A percentile compares a stretch with the other conserved stretches of the same genome.
phyloP scores from a whole-genome alignment of 345 rosid genomes.

The Brassica carinata region DNA sequence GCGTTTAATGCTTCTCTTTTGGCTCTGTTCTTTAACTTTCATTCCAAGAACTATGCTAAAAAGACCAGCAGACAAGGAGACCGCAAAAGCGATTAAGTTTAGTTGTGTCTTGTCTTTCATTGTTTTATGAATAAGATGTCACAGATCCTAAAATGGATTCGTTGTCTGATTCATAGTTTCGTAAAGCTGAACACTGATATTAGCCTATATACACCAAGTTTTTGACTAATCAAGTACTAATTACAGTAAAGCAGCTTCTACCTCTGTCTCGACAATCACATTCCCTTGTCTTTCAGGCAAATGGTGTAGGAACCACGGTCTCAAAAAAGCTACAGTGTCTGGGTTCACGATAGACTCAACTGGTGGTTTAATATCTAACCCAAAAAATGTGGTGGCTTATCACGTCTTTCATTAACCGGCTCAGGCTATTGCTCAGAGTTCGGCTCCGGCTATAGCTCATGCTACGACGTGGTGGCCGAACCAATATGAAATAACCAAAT shows the following conservation, averaged over 20 bases:
- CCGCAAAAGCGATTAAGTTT: background rate
- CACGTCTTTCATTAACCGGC: conserved; percentile 54
- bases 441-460: conserved; percentile 43
- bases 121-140: background rate
- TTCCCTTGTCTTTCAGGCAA: conserved; percentile 22
- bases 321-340: conserved; percentile 3
- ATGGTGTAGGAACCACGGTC: conserved; percentile 5
- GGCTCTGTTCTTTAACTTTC: conserved; percentile 64
- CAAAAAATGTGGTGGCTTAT: conserved; percentile 41
- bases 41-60: conserved; percentile 51
- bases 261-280: conserved; percentile 23
- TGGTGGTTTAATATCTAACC: conserved; percentile 38
- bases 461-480: conserved; percentile 55
- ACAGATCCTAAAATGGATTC: background rate
- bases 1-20: conserved; percentile 67
- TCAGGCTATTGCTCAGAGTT: conserved; percentile 52
- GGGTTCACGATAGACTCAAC: conserved; percentile 21
- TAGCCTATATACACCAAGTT: background rate
- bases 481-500: conserved; percentile 31
- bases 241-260: conserved; percentile 12
- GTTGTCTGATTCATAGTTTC: background rate
- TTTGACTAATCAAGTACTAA: background rate
- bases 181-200: background rate
- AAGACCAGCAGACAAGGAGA: background rate
- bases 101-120: conserved; percentile 2